Evolutionary conservation across 768 basidiomycete genomes (phyloP).

Genomic region (Suillus paluster): DNA sequence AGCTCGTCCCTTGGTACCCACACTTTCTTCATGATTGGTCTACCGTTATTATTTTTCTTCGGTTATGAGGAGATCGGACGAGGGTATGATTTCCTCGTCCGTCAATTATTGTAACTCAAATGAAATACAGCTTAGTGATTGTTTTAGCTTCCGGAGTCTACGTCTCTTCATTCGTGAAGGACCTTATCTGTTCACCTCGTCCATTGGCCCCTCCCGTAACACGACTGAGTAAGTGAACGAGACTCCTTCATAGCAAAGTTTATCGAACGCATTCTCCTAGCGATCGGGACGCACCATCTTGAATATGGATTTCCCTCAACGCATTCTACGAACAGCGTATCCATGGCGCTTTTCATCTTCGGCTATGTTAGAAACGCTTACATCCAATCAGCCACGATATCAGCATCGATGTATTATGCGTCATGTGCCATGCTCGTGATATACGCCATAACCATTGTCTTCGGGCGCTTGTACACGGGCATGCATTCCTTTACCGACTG

Average conservation of each 20-base stretch:
- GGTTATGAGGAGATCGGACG: constrained; percentile 72
- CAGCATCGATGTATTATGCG: constrained; percentile 46
- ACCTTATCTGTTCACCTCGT: constrained; percentile 87
- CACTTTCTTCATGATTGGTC: constrained; percentile 90
- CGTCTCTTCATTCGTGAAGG: constrained; percentile 85
- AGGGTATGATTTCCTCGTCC: constrained; percentile 50
- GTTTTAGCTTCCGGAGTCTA: constrained; percentile 84
- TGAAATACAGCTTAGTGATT: constrained; percentile 56
- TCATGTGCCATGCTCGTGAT: constrained; percentile 50
- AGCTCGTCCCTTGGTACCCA: constrained; percentile 82
- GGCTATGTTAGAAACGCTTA: constrained; percentile 60
- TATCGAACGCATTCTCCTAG: constrained; percentile 39
- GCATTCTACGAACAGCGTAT: constrained; percentile 90
- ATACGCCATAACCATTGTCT: constrained; percentile 76
- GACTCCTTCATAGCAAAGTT: neutral
- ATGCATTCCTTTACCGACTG: constrained; percentile 91
- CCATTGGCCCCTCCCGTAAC: constrained; percentile 91
- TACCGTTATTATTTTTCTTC: constrained; percentile 91
- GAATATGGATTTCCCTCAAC: constrained; percentile 98
- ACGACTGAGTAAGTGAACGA: constrained; percentile 69
- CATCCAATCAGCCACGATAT: constrained; percentile 42
- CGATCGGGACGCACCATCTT: constrained; percentile 78
- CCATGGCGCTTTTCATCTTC: constrained; percentile 84
- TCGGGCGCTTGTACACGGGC: constrained; percentile 80
- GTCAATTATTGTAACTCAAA: constrained; percentile 20